phyloP scores from a whole-genome alignment of 2,329 filamentous ascomycete species.

The Myriosclerotinia curreyana region DNA sequence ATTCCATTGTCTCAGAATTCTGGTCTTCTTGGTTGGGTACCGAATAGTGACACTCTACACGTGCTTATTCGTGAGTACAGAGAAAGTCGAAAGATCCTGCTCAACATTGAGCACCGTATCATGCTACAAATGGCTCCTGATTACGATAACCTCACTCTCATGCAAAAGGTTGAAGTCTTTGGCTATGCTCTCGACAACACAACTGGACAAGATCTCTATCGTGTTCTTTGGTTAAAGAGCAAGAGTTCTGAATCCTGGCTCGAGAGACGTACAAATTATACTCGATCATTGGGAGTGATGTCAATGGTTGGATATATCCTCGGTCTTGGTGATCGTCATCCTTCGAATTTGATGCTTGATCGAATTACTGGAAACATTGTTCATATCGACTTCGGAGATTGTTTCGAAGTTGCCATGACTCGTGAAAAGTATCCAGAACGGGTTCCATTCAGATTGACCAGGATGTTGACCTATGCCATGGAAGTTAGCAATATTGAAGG shows the following conservation, averaged over 20 bases:
- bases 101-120: slow-evolving; percentile 99
- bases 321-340: slow-evolving; percentile 92
- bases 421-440: slow-evolving; percentile 98
- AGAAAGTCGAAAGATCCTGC: slow-evolving; percentile 91
- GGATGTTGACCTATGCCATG: slow-evolving; percentile 99
- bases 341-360: slow-evolving; percentile 96
- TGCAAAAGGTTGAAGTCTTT: slow-evolving; percentile 99
- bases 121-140: slow-evolving; percentile 99
- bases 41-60: slow-evolving; percentile 95
- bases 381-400: slow-evolving; percentile 99
- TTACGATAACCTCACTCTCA: slow-evolving; percentile 95
- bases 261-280: slow-evolving; percentile 97
- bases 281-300: slow-evolving; percentile 95
- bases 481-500: slow-evolving; percentile 99
- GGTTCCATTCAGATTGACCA: slow-evolving; percentile 93
- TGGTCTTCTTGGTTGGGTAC: slow-evolving; percentile 92
- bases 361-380: slow-evolving; percentile 94
- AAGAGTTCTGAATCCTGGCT: slow-evolving; percentile 98
- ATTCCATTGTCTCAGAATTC: slow-evolving; percentile 97
- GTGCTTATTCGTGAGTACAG: slow-evolving; percentile 96
- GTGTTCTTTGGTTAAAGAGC: slow-evolving; percentile 97
- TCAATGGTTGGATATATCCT: slow-evolving; percentile 99
- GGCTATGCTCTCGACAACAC: slow-evolving; percentile 99
- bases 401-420: slow-evolving; percentile 99
- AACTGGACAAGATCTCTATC: slow-evolving; percentile 96